These are phyloP conservation scores for Starmera quercuum DNA, from an alignment of 805 yeast species.

Conservation along the genomic window DNA sequence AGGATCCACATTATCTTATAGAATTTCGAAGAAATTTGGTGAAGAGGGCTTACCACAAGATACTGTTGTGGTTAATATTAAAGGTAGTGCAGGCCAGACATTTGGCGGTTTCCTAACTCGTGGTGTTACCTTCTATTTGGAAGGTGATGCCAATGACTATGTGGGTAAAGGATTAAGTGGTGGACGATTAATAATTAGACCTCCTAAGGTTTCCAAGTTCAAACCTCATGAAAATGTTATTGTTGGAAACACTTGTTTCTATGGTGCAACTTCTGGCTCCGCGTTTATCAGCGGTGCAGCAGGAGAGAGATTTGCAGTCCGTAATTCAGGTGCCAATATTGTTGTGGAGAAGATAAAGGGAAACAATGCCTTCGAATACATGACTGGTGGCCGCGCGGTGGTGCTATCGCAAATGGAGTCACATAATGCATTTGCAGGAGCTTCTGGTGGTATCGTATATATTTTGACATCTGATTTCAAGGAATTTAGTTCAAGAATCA, in stretches of 20 bases:
- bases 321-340: slow-evolving; percentile 97
- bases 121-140: slow-evolving; percentile 90
- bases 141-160: slow-evolving; percentile 97
- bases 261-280: slow-evolving; percentile 94
- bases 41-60: slow-evolving; percentile 92
- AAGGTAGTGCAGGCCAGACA: slow-evolving; percentile 96
- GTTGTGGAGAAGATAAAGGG: slow-evolving; percentile 92
- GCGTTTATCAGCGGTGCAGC: slow-evolving; percentile 96
- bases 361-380: slow-evolving; percentile 98
- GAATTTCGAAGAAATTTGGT: slow-evolving; percentile 90
- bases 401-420: slow-evolving; percentile 89
- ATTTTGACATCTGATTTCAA: slow-evolving; percentile 88
- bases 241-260: slow-evolving; percentile 95
- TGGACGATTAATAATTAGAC: slow-evolving; percentile 87
- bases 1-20: slow-evolving; percentile 90
- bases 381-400: slow-evolving; percentile 98
- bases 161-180: slow-evolving; percentile 97
- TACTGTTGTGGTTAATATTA: slow-evolving; percentile 85
- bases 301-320: slow-evolving; percentile 96
- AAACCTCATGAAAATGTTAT: slow-evolving; percentile 95
- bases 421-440: slow-evolving; percentile 85
- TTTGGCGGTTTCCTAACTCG: slow-evolving; percentile 97
- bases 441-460: slow-evolving; percentile 99
- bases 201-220: slow-evolving; percentile 76
- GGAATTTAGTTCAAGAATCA: slow-evolving; percentile 76